These are phyloP conservation scores for Rhizodiscina lignyota DNA, from an alignment of 495 filamentous ascomycete species.

Conservation along the genomic window DNA sequence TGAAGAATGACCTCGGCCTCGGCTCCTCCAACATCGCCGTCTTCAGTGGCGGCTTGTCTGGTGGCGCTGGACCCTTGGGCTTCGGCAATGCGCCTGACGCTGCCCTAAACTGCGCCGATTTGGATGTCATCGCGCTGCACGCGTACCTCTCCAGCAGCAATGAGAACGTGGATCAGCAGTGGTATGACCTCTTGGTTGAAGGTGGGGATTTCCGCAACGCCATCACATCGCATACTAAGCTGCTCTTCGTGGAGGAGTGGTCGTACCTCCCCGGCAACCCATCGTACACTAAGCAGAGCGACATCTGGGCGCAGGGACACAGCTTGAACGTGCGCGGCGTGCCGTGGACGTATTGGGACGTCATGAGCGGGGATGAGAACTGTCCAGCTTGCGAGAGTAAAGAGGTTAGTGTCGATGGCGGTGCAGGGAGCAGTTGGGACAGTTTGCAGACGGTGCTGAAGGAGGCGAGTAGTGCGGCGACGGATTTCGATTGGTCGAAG, in stretches of 20 bases:
- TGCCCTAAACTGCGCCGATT: constrained; percentile 8
- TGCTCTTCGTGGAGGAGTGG: constrained; percentile 10
- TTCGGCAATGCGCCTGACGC: constrained; percentile 9
- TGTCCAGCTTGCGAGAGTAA: too few species aligned
- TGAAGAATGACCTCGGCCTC: constrained; percentile 9
- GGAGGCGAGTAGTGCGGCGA: too few species aligned
- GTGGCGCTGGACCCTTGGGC: constrained; percentile 3
- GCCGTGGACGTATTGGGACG: too few species aligned
- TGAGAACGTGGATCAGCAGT: too few species aligned
- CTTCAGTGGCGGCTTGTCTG: constrained; percentile 11
- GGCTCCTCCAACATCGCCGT: constrained; percentile 11
- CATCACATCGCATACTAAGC: constrained; percentile 1
- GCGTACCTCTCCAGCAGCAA: too few species aligned
- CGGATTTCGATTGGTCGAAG: too few species aligned
- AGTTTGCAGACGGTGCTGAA: too few species aligned
- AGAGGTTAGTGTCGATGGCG: too few species aligned
- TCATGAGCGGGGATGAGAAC: too few species aligned
- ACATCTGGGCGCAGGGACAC: constrained; percentile 11
- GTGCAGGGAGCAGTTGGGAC: too few species aligned
- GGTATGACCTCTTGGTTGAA: too few species aligned
- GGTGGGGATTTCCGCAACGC: not conserved
- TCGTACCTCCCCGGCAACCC: constrained; percentile 5
- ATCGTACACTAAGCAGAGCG: constrained; percentile 6
- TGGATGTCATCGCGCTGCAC: constrained; percentile 14
- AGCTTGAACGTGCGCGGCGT: constrained; percentile 12